These are phyloP conservation scores for Aspergillus ruber DNA, from an alignment of 2,329 filamentous ascomycete species.

Conservation along the genomic window DNA sequence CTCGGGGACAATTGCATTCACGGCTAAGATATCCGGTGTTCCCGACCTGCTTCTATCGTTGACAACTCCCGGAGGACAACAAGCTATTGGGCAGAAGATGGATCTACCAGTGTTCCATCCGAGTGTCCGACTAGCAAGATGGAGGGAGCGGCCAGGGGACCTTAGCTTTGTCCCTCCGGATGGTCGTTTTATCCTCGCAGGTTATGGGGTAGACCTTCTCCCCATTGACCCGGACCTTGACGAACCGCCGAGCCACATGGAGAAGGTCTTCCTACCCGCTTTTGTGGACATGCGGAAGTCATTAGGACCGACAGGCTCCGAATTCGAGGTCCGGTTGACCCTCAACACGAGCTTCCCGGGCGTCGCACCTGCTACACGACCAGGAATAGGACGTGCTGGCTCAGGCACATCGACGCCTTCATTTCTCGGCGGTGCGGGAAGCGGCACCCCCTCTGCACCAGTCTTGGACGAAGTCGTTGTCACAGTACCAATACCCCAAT, in stretches of 20 bases:
- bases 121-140: constrained; percentile 82
- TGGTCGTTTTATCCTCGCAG: constrained; percentile 84
- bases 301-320: constrained; percentile 66
- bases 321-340: constrained; percentile 80
- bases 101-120: constrained; percentile 93
- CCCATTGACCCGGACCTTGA: constrained; percentile 59
- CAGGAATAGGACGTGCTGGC: constrained; percentile 31
- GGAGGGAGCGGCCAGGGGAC: constrained; percentile 82
- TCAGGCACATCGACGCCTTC: constrained; percentile 45
- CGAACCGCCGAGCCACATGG: constrained; percentile 47
- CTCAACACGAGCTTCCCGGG: constrained; percentile 61
- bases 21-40: constrained; percentile 86
- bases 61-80: constrained; percentile 72
- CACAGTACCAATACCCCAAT: constrained; percentile 68
- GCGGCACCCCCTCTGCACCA: constrained; percentile 54
- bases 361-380: constrained; percentile 35
- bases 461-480: constrained; percentile 70
- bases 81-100: constrained; percentile 66
- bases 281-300: constrained; percentile 74
- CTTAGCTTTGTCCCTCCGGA: constrained; percentile 96
- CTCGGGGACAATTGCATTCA: constrained; percentile 90
- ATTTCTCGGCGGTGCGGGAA: constrained; percentile 44
- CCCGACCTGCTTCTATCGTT: constrained; percentile 82
- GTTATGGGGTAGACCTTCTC: constrained; percentile 88
- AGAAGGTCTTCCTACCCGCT: constrained; percentile 73